These are phyloP conservation scores for Perkinsus marinus DNA, from an alignment of 169 alveolate species.

Conservation along the genomic window DNA sequence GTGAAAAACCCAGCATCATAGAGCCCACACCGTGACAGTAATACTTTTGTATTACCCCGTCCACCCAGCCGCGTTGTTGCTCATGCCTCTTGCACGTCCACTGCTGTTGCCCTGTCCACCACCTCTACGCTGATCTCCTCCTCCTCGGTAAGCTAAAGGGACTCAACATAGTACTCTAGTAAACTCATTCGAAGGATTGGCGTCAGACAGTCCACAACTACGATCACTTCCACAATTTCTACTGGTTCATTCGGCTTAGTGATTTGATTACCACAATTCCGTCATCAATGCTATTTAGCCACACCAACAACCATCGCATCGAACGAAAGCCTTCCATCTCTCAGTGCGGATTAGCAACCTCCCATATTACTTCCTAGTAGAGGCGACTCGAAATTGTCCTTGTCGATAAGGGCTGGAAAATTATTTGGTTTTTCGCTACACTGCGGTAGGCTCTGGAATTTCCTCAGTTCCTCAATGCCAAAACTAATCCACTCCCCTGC, in stretches of 20 bases:
- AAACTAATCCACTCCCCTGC: neutral
- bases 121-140: neutral
- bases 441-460: neutral
- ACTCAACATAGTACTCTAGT: neutral
- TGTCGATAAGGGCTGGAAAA: neutral
- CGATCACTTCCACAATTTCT: no score
- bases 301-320: no score
- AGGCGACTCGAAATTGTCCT: neutral
- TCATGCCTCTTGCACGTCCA: neutral
- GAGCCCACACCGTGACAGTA: no score
- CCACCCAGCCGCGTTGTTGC: neutral
- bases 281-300: no score
- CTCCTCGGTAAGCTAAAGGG: neutral
- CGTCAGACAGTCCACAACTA: no score
- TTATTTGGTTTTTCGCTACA: neutral
- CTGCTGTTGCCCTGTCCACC: neutral
- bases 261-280: no score
- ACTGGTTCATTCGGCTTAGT: no score
- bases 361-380: neutral
- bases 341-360: neutral
- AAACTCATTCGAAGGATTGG: no score
- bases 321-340: no score
- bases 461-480: neutral
- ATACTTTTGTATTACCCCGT: neutral
- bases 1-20: no score